These are phyloP conservation scores for Cadophora sp. DNA, from an alignment of 2,329 filamentous ascomycete species.

Conservation along the genomic window DNA sequence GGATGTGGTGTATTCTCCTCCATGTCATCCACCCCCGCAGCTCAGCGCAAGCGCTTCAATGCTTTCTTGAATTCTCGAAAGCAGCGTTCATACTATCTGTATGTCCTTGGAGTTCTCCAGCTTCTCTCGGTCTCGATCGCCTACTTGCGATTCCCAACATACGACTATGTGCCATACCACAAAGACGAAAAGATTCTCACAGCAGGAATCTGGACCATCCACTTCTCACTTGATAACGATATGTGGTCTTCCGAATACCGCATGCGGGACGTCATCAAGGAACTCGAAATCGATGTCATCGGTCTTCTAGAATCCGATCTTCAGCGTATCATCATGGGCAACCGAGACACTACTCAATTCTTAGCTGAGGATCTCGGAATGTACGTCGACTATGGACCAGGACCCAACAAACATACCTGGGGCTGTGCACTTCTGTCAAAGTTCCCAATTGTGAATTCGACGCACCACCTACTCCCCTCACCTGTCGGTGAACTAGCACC, in stretches of 20 bases:
- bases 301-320: constrained; percentile 93
- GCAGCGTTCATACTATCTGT: constrained; percentile 70
- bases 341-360: constrained; percentile 94
- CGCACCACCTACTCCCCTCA: constrained; percentile 91
- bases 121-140: constrained; percentile 80
- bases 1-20: constrained; percentile 84
- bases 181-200: constrained; percentile 86
- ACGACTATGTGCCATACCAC: constrained; percentile 92
- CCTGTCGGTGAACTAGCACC: constrained; percentile 95
- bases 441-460: constrained; percentile 96
- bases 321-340: constrained; percentile 99
- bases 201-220: constrained; percentile 97
- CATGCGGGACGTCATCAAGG: constrained; percentile 88
- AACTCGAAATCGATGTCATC: constrained; percentile 95
- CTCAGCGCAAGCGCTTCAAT: constrained; percentile 43
- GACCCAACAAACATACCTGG: constrained; percentile 99
- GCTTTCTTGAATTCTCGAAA: constrained; percentile 53
- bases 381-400: constrained; percentile 97
- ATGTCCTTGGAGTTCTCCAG: constrained; percentile 77
- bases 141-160: constrained; percentile 89
- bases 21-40: constrained; percentile 51
- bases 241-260: constrained; percentile 98
- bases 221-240: constrained; percentile 97
- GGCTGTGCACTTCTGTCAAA: constrained; percentile 91
- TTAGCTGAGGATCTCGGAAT: constrained; percentile 96